These are phyloP conservation scores for Grifola frondosa DNA, from an alignment of 1,284 basidiomycete species.

Conservation along the genomic window DNA sequence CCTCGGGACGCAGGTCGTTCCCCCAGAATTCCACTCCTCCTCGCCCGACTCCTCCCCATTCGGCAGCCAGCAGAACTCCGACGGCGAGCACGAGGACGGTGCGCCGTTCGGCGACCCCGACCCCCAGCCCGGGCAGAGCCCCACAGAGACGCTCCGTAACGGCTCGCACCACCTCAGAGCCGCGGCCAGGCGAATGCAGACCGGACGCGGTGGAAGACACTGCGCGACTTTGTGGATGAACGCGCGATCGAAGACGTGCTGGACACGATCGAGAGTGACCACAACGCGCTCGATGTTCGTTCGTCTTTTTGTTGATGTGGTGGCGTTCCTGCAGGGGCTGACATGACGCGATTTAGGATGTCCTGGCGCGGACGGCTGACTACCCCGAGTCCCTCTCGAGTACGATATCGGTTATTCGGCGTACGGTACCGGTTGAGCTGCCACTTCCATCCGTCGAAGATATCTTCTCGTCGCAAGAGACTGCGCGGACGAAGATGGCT, in stretches of 20 bases:
- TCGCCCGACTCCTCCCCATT: constrained; percentile 67
- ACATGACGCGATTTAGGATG: no score
- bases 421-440: constrained; percentile 45
- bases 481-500: constrained; percentile 64
- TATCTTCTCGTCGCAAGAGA: constrained; percentile 56
- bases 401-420: constrained; percentile 54
- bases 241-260: constrained; percentile 71
- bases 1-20: constrained; percentile 67
- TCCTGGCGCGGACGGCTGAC: constrained; percentile 58
- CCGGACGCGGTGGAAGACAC: constrained; percentile 69
- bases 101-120: constrained; percentile 16
- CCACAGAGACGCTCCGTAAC: constrained; percentile 31
- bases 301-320: not conserved
- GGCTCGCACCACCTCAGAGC: constrained; percentile 23
- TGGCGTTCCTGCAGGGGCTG: no score
- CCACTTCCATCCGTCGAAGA: constrained; percentile 45
- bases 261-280: constrained; percentile 69
- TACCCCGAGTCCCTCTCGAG: constrained; percentile 61
- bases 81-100: constrained; percentile 39
- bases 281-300: constrained; percentile 64
- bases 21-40: constrained; percentile 69
- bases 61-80: constrained; percentile 61
- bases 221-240: constrained; percentile 81
- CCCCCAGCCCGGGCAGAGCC: constrained; percentile 28
- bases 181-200: constrained; percentile 34